Evolutionary conservation across 768 basidiomycete genomes (phyloP), one percentile per base, ranked within the genome.

Genomic region (Boletus reticuloceps): DNA sequence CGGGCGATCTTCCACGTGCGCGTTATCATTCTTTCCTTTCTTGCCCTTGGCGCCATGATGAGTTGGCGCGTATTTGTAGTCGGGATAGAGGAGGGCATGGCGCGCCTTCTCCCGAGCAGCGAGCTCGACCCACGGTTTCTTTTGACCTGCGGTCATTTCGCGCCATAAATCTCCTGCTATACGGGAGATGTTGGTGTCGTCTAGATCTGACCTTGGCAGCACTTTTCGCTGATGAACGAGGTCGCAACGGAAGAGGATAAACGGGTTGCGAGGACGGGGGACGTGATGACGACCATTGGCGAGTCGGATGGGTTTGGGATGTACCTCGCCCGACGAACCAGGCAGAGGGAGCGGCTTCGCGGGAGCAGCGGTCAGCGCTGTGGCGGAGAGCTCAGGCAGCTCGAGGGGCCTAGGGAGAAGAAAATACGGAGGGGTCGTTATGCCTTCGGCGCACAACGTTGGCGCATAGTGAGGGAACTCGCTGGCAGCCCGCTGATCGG

Each of bases 231-330:
- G 82, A 48, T 82, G 78, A 16, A 87, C 83, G 50, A 88, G 83
- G 65, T 89, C 82, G 65, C 82, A 87, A 40, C 89, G 80, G 66
- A 89, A 91, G 58, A 91, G 79, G 59, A 91, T 89, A 71, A 91
- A 91, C 0, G 88, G 84, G 68, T 91, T 91, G 16, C 84, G 75
- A 0, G 88, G 88, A 27, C 89, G 82, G 17, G 85, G 84, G 38
- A 89, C 79, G 64, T 89, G 88, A 6, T 74, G 51, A 39, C 51
- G 58, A 31, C 67, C 66, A 31, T 69, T 58, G 17, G 50, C 25
- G 1, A 59, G 50, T 7, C 63, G 59, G 12, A 41, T 29, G 37
- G 53, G 47, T 52, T 64, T 69, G 3, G 58, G 49, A 6, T 56
- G 58, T n/a, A 53, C 12, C 27, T 51, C n/a, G 22, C 60, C 61